phyloP scores from a whole-genome alignment of 2,329 filamentous ascomycete genomes.

The Xylariaceae sp. region DNA sequence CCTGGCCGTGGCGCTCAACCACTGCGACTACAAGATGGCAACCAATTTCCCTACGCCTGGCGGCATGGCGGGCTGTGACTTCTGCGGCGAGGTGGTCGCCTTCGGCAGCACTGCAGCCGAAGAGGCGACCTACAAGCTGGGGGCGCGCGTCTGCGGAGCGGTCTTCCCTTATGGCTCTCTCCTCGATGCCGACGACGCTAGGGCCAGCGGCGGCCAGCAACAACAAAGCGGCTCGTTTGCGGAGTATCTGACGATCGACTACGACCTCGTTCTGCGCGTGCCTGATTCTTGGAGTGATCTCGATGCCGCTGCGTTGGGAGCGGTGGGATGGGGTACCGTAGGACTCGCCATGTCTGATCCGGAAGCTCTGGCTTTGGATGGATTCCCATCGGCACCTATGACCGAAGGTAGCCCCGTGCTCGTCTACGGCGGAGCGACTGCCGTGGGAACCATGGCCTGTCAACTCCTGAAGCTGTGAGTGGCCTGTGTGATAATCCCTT shows the following conservation, averaged over 20 bases:
- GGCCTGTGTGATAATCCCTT: too few species aligned
- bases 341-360: constrained; percentile 15
- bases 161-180: constrained; percentile 11
- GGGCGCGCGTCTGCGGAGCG: constrained; percentile 11
- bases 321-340: constrained; percentile 23
- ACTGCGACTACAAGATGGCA: constrained; percentile 27
- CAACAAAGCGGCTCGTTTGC: constrained; percentile 12
- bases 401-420: constrained; percentile 18
- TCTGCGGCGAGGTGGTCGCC: constrained; percentile 20
- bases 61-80: constrained; percentile 22
- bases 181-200: too few species aligned
- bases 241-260: constrained; percentile 8
- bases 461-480: constrained; percentile 25
- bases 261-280: constrained; percentile 12
- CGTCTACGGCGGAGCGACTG: constrained; percentile 29
- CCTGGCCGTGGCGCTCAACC: constrained; percentile 27
- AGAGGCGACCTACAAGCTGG: not conserved
- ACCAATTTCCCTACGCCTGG: constrained; percentile 13
- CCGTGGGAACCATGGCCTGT: constrained; percentile 27
- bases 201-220: not conserved
- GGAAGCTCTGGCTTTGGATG: constrained; percentile 4
- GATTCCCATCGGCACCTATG: constrained; percentile 5
- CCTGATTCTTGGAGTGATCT: constrained; percentile 19
- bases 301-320: constrained; percentile 23
- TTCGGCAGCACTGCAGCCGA: not conserved